These are phyloP conservation scores for Acacia crassicarpa DNA, from an alignment of 306 rosid species.

Conservation along the genomic window DNA sequence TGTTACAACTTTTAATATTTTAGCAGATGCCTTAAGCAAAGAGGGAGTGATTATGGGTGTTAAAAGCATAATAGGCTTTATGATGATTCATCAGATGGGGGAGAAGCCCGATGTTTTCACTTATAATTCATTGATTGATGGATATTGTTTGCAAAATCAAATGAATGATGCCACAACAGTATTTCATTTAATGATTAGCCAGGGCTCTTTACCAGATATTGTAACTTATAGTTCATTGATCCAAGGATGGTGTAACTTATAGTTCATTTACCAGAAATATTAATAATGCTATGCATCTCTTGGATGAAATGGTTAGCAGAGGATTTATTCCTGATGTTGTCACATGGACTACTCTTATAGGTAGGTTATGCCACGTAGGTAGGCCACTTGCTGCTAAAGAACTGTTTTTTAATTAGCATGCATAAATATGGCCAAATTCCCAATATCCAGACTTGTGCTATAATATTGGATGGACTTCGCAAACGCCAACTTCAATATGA, in stretches of 20 bases:
- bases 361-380: not conserved
- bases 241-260: not conserved
- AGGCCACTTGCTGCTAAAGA: not conserved
- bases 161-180: not conserved
- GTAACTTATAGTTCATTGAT: not conserved
- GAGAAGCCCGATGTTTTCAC: not conserved
- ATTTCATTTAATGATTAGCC: not conserved
- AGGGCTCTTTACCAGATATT: not conserved
- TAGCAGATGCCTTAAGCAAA: not conserved
- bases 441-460: not conserved
- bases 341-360: not conserved
- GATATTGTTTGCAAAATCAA: not conserved
- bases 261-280: no score
- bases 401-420: not conserved
- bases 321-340: slow-evolving; percentile 3
- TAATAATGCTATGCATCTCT: not conserved
- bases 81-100: not conserved
- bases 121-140: slow-evolving; percentile 1
- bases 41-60: not conserved
- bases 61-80: not conserved
- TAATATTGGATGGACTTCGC: slow-evolving; percentile 6
- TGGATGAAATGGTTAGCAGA: not conserved
- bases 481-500: not conserved
- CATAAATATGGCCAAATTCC: not conserved
- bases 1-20: not conserved